Evolutionary conservation across 2,329 filamentous ascomycete genomes (phyloP), one percentile per base, ranked within the genome.

Genomic region (Trichoderma cornu-damae): DNA sequence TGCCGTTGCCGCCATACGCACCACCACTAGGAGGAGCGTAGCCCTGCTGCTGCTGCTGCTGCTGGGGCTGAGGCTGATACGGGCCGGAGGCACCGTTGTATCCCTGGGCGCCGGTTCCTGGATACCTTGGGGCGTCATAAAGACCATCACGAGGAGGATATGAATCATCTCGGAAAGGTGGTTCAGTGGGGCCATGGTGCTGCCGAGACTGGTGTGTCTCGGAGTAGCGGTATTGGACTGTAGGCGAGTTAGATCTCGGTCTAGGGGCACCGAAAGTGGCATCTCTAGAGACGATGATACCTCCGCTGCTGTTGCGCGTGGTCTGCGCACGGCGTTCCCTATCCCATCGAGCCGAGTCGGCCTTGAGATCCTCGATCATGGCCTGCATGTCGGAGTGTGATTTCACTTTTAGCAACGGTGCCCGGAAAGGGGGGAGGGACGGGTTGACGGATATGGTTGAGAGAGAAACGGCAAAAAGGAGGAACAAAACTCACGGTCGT

Each of bases 361-460:
- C 79, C 66, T 84, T 84, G 58, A 84, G 72, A 64, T 84, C 81
- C 68, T 82, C 80, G 53, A 84, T 84, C 81, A 84, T 84, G 58
- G 81, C 80, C 81, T 84, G 35, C 57, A 30, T 28, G 30, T 14
- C 32, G 32, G 28, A 11, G n/a, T n/a, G 30, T n/a, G 49, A 46
- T 30, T 35, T 18, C n/a, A 16, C n/a, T n/a, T 22, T 58, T 46
- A 58, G 55, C 24, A 58, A 50, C 37, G 26, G 18, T 14, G 6
- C 37, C 49, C 12, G 35, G 26, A 16, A 34, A 35, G 24, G 30
- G 22, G 2, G 8, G 30, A 46, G 56, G 34, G n/a, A n/a, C n/a
- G n/a, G n/a, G n/a, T n/a, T n/a, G n/a, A n/a, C n/a, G 18, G 30
- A 22, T 14, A 53, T 26, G 52, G 40, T 20, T 18, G 43, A 18